Conservation (phyloP, 148 eudicot species). For the Heliamphora exappendiculata region DNA sequence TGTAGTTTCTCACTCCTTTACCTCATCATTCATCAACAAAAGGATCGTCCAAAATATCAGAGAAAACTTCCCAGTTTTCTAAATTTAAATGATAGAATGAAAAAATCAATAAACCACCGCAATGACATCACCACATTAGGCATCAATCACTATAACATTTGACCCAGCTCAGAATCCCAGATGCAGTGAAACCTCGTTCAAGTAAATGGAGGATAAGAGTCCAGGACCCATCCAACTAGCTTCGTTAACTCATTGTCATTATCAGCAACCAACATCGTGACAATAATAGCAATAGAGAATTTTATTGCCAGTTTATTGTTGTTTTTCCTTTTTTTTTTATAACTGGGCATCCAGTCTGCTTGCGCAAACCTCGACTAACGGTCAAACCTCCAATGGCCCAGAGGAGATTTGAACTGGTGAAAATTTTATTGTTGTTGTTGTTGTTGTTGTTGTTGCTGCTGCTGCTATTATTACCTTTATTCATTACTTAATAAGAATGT, state of each 20-base stretch:
- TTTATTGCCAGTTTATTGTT: too few relatives aligned
- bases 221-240: background rate
- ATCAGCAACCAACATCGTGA: background rate
- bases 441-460: too few relatives aligned
- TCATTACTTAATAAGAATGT: background rate
- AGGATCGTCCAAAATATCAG: background rate
- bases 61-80: background rate
- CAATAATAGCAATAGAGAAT: background rate
- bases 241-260: background rate
- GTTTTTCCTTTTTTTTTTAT: too few relatives aligned
- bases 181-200: background rate
- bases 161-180: background rate
- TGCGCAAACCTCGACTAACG: too few relatives aligned
- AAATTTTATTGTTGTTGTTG: too few relatives aligned
- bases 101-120: background rate
- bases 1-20: too few relatives aligned
- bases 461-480: background rate
- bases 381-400: too few relatives aligned
- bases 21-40: too few relatives aligned
- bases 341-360: too few relatives aligned
- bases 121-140: background rate
- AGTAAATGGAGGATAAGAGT: background rate
- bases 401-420: background rate
- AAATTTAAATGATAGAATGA: background rate
- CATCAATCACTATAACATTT: background rate